phyloP scores from a whole-genome alignment of 495 filamentous ascomycete genomes.

The Hypoxylon crocopeplum region DNA sequence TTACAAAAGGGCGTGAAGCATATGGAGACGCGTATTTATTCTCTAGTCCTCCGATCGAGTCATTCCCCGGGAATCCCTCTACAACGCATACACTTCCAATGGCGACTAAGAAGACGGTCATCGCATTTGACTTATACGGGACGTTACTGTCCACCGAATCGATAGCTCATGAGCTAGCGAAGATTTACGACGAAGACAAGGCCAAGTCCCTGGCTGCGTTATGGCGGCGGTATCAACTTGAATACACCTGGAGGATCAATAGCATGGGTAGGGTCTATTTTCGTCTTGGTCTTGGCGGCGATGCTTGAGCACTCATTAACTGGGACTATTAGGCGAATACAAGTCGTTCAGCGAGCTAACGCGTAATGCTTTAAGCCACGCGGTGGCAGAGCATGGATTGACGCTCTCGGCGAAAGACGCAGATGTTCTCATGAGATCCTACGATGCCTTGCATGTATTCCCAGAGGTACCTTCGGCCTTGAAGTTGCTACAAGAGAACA shows the following conservation, averaged over 20 bases:
- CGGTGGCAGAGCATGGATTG: conserved; percentile 61
- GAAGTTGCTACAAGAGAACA: conserved; percentile 47
- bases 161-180: conserved; percentile 61
- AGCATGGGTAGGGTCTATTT: conserved; percentile 68
- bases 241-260: conserved; percentile 83
- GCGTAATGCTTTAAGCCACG: conserved; percentile 65
- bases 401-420: conserved; percentile 51
- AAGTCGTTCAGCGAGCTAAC: conserved; percentile 72
- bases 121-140: conserved; percentile 81
- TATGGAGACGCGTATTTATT: background rate
- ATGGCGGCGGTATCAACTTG: conserved; percentile 67
- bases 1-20: background rate
- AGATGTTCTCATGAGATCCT: conserved; percentile 65
- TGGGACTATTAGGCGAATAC: conserved; percentile 57
- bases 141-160: conserved; percentile 75
- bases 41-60: conserved; percentile 7
- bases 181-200: conserved; percentile 60
- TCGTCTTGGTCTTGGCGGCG: background rate
- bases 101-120: conserved; percentile 49
- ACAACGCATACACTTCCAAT: conserved; percentile 3
- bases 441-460: conserved; percentile 73
- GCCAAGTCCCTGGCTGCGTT: conserved; percentile 61
- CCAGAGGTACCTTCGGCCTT: conserved; percentile 67
- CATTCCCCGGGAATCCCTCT: conserved; percentile 8
- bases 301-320: conserved; percentile 13